These are phyloP conservation scores for Pichia sp. DNA, from an alignment of 1,139 yeast species.

Conservation along the genomic window DNA sequence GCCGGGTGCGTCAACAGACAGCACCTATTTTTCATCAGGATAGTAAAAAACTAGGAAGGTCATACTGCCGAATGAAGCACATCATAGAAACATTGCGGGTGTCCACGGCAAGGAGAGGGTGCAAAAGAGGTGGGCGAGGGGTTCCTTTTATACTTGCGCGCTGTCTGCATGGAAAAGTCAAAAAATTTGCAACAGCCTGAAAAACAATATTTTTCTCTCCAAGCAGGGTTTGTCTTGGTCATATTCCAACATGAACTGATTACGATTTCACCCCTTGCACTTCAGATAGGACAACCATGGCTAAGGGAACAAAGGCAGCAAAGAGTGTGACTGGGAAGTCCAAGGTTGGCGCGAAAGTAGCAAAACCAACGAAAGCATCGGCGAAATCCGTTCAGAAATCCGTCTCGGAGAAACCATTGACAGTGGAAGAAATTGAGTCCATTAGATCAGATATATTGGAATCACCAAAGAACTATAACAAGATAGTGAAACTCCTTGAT, in stretches of 20 bases:
- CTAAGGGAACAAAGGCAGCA: no score
- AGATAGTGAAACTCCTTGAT: slow-evolving; percentile 39
- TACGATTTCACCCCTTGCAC: no score
- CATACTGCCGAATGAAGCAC: slow-evolving; percentile 21
- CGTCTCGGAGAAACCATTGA: no score
- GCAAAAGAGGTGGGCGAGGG: not conserved
- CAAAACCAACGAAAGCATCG: no score
- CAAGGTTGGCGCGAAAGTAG: no score
- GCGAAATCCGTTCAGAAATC: no score
- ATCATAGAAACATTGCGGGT: no score
- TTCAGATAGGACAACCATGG: no score
- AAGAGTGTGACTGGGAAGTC: no score
- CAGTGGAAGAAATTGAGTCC: slow-evolving; percentile 26
- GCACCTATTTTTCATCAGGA: slow-evolving; percentile 52
- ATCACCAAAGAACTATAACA: slow-evolving; percentile 45
- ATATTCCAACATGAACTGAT: no score
- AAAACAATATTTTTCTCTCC: not conserved
- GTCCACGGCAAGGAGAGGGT: slow-evolving; percentile 7
- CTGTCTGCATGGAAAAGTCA: not conserved
- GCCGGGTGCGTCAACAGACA: slow-evolving; percentile 29
- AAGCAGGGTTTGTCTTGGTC: not conserved
- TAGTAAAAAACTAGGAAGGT: slow-evolving; percentile 34
- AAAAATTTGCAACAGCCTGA: not conserved
- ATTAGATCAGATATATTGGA: slow-evolving; percentile 31
- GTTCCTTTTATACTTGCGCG: slow-evolving; percentile 3